phyloP scores from a whole-genome alignment of 225 moss, liverwort and hornwort species.

The Lunularia cruciata region DNA sequence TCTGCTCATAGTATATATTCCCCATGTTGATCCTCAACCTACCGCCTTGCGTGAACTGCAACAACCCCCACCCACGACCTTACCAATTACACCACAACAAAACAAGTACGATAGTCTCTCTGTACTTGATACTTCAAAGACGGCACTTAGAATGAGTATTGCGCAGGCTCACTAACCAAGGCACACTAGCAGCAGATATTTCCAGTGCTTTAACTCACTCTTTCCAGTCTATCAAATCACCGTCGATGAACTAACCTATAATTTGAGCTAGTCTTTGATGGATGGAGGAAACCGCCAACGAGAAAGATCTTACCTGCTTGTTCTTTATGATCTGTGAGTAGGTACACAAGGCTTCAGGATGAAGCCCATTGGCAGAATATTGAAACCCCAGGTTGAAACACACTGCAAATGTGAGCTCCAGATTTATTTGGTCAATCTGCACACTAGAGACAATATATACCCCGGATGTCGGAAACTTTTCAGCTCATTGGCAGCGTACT shows the following conservation, averaged over 20 bases:
- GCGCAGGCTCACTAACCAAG: too few relatives aligned
- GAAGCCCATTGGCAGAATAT: slow-evolving; percentile 74
- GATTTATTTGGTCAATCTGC: slow-evolving; percentile 77
- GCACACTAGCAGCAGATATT: too few relatives aligned
- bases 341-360: slow-evolving; percentile 80
- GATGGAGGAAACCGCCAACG: not conserved
- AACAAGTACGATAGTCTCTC: not conserved
- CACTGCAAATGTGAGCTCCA: slow-evolving; percentile 87
- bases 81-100: too few relatives aligned
- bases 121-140: not conserved
- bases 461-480: slow-evolving; percentile 16
- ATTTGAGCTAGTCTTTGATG: not conserved
- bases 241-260: too few relatives aligned
- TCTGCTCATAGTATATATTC: slow-evolving; percentile 89
- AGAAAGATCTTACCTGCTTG: slow-evolving; percentile 52
- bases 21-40: slow-evolving; percentile 89
- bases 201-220: too few relatives aligned
- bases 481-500: not conserved
- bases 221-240: not conserved
- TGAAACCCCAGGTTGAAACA: slow-evolving; percentile 92
- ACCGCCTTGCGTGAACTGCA: slow-evolving; percentile 68
- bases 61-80: not conserved
- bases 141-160: too few relatives aligned
- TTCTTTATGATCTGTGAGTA: slow-evolving; percentile 79
- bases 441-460: slow-evolving; percentile 28